A percentile compares a stretch with the other conserved stretches of the same genome.
phyloP scores from a whole-genome alignment of 345 rosid genomes.

The rapeseed (Brassica napus) region Da-Ae NC_063438.1:11331001-11331500 shows the following conservation, averaged over 20 bases:
- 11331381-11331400: neutral
- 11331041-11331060: slow-evolving; percentile 47
- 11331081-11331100: slow-evolving; percentile 59
- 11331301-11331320: slow-evolving; percentile 21
- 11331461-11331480: slow-evolving; percentile 22
- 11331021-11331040: slow-evolving; percentile 69
- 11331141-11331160: slow-evolving; percentile 49
- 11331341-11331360: slow-evolving; percentile 34
- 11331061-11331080: slow-evolving; percentile 53
- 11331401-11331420: slow-evolving; percentile 3
- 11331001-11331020: slow-evolving; percentile 57
- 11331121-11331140: slow-evolving; percentile 56
- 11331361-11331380: neutral
- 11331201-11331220: slow-evolving; percentile 74
- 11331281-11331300: neutral
- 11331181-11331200: slow-evolving; percentile 70
- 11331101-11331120: slow-evolving; percentile 61
- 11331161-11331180: slow-evolving; percentile 52
- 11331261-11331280: neutral
- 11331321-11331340: slow-evolving; percentile 26
- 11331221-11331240: slow-evolving; percentile 59
- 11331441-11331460: slow-evolving; percentile 26
- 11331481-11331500: slow-evolving; percentile 18
- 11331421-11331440: slow-evolving; percentile 15
- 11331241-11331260: neutral